Evolutionary conservation across 2,329 filamentous ascomycete genomes (phyloP).

Genomic region (Aureobasidium vineae): DNA sequence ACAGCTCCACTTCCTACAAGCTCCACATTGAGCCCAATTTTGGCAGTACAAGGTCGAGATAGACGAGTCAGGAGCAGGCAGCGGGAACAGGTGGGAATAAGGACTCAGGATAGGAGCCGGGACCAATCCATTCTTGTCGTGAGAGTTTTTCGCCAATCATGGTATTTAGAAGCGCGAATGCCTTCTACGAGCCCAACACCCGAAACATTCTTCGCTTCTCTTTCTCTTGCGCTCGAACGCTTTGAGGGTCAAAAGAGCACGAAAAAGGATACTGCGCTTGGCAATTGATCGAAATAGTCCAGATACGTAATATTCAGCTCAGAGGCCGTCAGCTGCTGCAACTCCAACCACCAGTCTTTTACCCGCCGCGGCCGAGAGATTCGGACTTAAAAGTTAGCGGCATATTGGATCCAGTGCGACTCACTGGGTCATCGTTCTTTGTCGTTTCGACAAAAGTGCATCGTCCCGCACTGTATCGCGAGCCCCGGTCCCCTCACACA

Average conservation of each 20-base stretch:
- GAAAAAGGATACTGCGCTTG: not conserved
- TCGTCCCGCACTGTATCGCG: constrained; percentile 7
- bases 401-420: constrained; percentile 14
- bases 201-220: not conserved
- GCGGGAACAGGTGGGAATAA: constrained; percentile 24
- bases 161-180: not conserved
- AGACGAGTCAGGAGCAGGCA: not conserved
- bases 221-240: not conserved
- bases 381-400: constrained; percentile 22
- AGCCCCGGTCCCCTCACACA: not conserved
- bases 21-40: not conserved
- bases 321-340: constrained; percentile 1
- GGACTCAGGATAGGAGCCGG: not conserved
- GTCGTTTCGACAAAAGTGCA: constrained; percentile 23
- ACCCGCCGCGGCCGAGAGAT: constrained; percentile 15
- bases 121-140: constrained; percentile 17
- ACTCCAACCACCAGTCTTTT: not conserved
- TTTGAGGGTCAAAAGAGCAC: constrained; percentile 3
- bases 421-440: constrained; percentile 20
- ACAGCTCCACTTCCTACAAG: not conserved
- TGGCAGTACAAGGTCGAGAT: constrained; percentile 4
- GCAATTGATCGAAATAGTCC: not conserved
- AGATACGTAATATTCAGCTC: constrained; percentile 10
- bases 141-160: constrained; percentile 17
- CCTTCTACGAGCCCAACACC: not conserved